Conservation (phyloP, 176 grass and related monocot species). For the Avena atlantica region DNA sequence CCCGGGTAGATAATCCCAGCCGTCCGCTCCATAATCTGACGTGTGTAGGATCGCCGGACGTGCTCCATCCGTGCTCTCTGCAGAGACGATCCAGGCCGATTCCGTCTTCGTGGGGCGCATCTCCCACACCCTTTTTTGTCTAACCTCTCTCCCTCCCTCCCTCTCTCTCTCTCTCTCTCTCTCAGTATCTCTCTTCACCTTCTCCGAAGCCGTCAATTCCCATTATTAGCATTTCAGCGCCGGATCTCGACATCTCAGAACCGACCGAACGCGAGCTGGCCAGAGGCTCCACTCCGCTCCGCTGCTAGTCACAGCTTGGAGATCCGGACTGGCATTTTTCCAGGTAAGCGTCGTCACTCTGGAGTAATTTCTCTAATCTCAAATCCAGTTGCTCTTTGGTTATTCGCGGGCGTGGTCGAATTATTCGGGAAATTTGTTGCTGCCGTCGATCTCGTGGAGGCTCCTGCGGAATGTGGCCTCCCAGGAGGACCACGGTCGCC, state of each 20-base stretch:
- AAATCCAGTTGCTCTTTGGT: not conserved
- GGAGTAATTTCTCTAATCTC: not conserved
- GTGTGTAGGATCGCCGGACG: not conserved
- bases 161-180: not conserved
- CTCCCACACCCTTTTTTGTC: not conserved
- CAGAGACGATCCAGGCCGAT: constrained; percentile 49
- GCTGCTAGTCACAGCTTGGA: constrained; percentile 2
- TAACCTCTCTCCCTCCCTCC: not conserved
- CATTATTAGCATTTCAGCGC: constrained; percentile 17
- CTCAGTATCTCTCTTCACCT: not conserved
- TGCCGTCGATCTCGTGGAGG: not conserved
- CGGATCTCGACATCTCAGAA: constrained; percentile 11
- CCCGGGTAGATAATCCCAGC: not conserved
- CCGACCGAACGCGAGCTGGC: not conserved
- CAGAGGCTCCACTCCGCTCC: not conserved
- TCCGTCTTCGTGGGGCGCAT: constrained; percentile 51
- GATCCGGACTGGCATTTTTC: constrained; percentile 48
- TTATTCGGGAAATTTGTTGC: not conserved
- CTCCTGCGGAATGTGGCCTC: constrained; percentile 47
- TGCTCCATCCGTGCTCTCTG: constrained; percentile 8
- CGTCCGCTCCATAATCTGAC: not conserved
- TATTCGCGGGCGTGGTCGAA: not conserved
- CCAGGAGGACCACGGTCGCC: not conserved
- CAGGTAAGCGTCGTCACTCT: constrained; percentile 33
- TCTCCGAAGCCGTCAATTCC: constrained; percentile 40